Base-by-base conservation (phyloP, 306 rosid genomes). In the Begonia fuchsioides region DNA sequence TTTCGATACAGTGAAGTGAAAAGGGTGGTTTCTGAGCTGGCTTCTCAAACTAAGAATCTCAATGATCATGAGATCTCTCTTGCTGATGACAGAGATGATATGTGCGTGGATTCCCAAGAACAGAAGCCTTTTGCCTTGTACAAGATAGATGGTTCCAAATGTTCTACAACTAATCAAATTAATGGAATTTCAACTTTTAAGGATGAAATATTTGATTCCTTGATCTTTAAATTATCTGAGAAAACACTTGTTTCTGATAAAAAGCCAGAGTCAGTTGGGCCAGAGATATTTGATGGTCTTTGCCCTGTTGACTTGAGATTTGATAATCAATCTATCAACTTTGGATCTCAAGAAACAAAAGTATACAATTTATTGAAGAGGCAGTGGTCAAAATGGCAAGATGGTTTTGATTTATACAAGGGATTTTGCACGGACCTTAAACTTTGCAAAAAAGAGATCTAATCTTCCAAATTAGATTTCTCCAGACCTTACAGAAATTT, bases 361-460 rank as follows among this genome's bases (percentile, higher is more conserved):
- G 71, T 71, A 50, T 76, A 60, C 54, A 61, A 47, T 55, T 35
- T 68, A 51, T 51, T 71, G 53, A 79, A 78, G 68, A 73, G 57
- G 50, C 76, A 75, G 59, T 63, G 76, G 67, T 65, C 72, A 38
- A 77, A 67, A 54, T 82, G 83, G 87, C 75, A 78, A 56, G 45
- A 56, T 9, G 47, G 45, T 35, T 66, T 70, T 53, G 65, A 60
- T 67, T 43, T 54, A 8, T 73, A 69, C 19, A 35, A 47, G 46
- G 53, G 49, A 14, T 55, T 44, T 11, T 15, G 43, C 43, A 41
- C 35, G 3, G 35, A 26, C 35, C 35, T 26, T 26, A 26, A 26
- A 26, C 35, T 26, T 26, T 26, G 35, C 3, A 26, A 26, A 26
- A 26, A 26, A 8, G 35, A 26, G 35, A 26, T 1, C 8, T 26